Percentiles rank a stretch among this genome's conserved stretches.
These are phyloP conservation scores for Gastroboletus turbinatus DNA, from an alignment of 1,284 basidiomycete genomes.

Conservation along the genomic window DNA sequence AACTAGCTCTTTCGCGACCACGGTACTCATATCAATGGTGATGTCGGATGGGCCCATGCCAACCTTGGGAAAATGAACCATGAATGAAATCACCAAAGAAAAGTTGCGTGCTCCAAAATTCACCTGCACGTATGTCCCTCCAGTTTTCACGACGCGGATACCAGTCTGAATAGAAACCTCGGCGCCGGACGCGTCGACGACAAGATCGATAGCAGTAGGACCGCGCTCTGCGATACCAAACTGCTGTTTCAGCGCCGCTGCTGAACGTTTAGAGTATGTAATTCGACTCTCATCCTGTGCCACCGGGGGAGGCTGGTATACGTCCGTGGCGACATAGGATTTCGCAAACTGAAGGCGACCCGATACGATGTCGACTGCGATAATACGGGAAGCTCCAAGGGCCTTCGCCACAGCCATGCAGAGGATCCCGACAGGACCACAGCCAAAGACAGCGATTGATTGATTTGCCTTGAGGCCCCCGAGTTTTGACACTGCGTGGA, in stretches of 20 bases:
- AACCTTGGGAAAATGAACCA: conserved; percentile 45
- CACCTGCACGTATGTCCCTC: conserved; percentile 74
- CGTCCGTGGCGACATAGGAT: conserved; percentile 84
- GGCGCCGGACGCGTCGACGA: conserved; percentile 87
- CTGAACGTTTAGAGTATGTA: conserved; percentile 71
- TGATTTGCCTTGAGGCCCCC: conserved; percentile 74
- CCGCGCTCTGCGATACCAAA: conserved; percentile 64
- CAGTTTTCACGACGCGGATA: conserved; percentile 68
- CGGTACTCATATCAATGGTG: conserved; percentile 57
- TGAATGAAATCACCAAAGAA: conserved; percentile 3
- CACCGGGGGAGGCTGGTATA: conserved; percentile 66
- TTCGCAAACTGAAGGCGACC: conserved; percentile 86
- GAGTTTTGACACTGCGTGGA: conserved; percentile 83
- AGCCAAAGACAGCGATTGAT: conserved; percentile 80
- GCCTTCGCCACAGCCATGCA: conserved; percentile 93
- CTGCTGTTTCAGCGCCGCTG: conserved; percentile 53
- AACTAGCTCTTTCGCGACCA: conserved; percentile 76
- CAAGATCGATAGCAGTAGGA: conserved; percentile 60
- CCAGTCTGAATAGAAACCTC: conserved; percentile 87
- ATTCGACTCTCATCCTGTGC: conserved; percentile 66
- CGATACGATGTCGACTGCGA: conserved; percentile 85
- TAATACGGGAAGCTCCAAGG: conserved; percentile 76
- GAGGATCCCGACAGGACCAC: conserved; percentile 91
- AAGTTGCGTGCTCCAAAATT: conserved; percentile 2
- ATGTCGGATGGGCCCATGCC: conserved; percentile 72